Evolutionary conservation across 2,329 filamentous ascomycete genomes (phyloP).

Genomic region (Penicillium sp.): DNA sequence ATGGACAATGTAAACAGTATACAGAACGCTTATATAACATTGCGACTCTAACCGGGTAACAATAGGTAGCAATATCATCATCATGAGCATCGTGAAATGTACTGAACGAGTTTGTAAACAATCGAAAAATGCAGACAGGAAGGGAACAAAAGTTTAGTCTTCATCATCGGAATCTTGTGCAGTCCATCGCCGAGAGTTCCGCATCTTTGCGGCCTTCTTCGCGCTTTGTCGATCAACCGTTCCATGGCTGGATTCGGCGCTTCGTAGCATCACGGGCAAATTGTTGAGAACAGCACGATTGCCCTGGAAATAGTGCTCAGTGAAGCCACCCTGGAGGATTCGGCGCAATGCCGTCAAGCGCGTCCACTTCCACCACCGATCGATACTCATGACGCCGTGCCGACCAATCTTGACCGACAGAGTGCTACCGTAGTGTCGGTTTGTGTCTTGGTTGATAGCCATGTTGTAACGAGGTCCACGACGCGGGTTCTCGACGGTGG

Average conservation of each 20-base stretch:
- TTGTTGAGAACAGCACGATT: constrained; percentile 63
- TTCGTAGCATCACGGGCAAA: constrained; percentile 50
- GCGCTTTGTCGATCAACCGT: constrained; percentile 26
- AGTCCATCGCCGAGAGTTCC: constrained; percentile 31
- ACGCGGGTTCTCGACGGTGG: constrained; percentile 65
- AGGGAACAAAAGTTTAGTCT: constrained; percentile 3
- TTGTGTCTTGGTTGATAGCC: constrained; percentile 61
- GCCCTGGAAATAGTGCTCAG: constrained; percentile 60
- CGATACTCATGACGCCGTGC: constrained; percentile 62
- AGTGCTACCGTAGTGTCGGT: constrained; percentile 61
- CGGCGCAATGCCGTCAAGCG: constrained; percentile 62
- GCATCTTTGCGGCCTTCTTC: constrained; percentile 29
- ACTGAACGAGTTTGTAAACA: neutral
- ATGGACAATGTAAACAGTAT: neutral
- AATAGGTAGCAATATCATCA: neutral
- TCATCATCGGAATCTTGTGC: constrained; percentile 32
- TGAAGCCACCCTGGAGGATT: constrained; percentile 61
- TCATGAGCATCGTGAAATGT: neutral
- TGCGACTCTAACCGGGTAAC: neutral
- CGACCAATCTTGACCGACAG: constrained; percentile 60
- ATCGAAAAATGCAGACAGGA: neutral
- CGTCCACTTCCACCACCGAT: constrained; percentile 73
- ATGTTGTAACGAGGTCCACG: constrained; percentile 67
- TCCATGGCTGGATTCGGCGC: constrained; percentile 12
- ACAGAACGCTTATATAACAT: neutral